Conservation (phyloP, 2,329 filamentous ascomycete genomes). For the Paecilomyces niveus region DNA sequence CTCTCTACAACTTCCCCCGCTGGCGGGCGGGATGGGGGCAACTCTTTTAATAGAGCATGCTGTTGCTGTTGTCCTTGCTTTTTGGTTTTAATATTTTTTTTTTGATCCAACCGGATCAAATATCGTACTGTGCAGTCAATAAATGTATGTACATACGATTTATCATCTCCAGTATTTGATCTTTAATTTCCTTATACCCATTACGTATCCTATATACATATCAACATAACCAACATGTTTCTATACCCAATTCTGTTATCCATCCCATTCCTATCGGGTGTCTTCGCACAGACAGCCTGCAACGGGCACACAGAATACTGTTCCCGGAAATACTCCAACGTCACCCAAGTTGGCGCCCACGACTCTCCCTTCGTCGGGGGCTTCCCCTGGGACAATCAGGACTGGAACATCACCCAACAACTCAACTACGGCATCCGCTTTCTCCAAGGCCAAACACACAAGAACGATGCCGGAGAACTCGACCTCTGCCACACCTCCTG, state of each 20-base stretch:
- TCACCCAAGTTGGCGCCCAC: constrained; percentile 59
- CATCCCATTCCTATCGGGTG: background rate
- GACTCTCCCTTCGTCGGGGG: constrained; percentile 58
- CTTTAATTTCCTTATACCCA: too few species aligned
- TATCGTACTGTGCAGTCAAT: background rate
- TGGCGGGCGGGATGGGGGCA: background rate
- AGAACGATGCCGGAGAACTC: constrained; percentile 42
- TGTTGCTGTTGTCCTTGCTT: background rate
- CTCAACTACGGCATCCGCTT: constrained; percentile 57
- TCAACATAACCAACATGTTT: background rate
- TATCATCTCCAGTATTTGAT: too few species aligned
- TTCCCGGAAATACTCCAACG: constrained; percentile 49
- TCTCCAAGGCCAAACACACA: constrained; percentile 58
- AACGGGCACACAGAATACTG: constrained; percentile 55
- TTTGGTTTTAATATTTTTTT: background rate
- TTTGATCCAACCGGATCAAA: background rate
- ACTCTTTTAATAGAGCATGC: background rate
- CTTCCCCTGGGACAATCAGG: constrained; percentile 52
- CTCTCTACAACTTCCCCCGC: background rate
- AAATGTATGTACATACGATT: background rate
- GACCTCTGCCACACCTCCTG: constrained; percentile 61
- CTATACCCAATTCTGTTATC: background rate
- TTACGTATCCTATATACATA: background rate
- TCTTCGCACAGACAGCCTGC: constrained; percentile 31
- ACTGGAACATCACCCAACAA: constrained; percentile 51